Conservation (phyloP, 306 rosid species). For the Acmispon strigosus region DNA sequence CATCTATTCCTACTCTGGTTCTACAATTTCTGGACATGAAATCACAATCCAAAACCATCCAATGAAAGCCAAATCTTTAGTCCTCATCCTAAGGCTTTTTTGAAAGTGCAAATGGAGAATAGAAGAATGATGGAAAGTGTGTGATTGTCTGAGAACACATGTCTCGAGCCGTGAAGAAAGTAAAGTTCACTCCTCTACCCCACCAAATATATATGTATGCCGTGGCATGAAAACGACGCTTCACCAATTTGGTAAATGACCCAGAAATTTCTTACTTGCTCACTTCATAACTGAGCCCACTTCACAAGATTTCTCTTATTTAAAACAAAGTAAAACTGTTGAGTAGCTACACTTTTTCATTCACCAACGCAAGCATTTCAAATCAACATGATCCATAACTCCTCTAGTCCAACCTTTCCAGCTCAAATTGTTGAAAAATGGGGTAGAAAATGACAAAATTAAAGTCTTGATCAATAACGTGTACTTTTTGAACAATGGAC, state of each 20-base stretch:
- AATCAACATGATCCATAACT: not conserved
- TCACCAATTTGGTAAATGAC: not conserved
- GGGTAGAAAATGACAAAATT: not conserved
- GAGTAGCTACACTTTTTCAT: not conserved
- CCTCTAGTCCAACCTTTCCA: conserved; percentile 7
- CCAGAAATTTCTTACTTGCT: not conserved
- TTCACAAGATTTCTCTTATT: not conserved
- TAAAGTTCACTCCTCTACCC: conserved; percentile 9
- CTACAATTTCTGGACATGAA: too few species aligned
- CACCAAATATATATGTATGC: conserved; percentile 35
- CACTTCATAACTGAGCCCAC: not conserved
- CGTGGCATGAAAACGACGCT: conserved; percentile 24
- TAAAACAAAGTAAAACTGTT: not conserved
- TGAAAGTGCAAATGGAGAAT: not conserved
- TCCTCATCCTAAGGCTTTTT: not conserved
- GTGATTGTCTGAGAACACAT: not conserved
- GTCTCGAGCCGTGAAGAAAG: too few species aligned
- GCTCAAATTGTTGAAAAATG: conserved; percentile 6
- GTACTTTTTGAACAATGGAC: not conserved
- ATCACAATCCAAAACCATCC: not conserved
- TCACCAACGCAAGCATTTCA: conserved; percentile 13
- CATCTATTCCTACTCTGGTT: too few species aligned
- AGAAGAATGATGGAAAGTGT: not conserved
- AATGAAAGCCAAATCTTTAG: not conserved
- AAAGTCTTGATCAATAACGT: not conserved